A percentile compares a stretch with the other conserved stretches of the same genome.
These are phyloP conservation scores for Sporobolomyces phaffii DNA, from an alignment of 768 basidiomycete genomes.

Conservation along the genomic window DNA sequence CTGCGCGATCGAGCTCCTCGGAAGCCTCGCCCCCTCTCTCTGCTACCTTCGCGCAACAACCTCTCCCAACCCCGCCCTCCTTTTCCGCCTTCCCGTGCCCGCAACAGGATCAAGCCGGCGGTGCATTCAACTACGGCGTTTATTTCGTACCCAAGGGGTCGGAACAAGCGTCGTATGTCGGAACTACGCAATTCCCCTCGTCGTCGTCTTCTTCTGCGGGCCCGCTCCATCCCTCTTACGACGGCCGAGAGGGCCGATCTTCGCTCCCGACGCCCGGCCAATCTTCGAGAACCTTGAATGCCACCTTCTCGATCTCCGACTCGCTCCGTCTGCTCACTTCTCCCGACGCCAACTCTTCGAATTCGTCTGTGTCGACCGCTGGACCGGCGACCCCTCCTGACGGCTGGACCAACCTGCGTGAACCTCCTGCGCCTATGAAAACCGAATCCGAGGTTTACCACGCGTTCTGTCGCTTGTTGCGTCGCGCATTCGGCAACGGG, in stretches of 20 bases:
- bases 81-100: neutral
- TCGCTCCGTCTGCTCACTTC: neutral
- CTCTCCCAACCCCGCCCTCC: too few species aligned
- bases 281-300: too few species aligned
- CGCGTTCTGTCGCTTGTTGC: neutral
- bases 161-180: neutral
- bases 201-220: too few species aligned
- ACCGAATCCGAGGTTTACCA: too few species aligned
- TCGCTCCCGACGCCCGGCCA: too few species aligned
- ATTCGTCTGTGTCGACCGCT: neutral
- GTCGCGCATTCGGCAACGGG: neutral
- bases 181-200: neutral
- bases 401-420: too few species aligned
- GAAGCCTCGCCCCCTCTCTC: neutral
- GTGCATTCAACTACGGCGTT: neutral
- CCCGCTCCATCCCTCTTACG: too few species aligned
- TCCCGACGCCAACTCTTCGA: neutral
- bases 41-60: neutral
- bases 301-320: too few species aligned
- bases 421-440: too few species aligned
- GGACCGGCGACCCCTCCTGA: neutral
- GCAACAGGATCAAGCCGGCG: too few species aligned
- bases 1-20: too few species aligned
- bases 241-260: too few species aligned
- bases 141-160: conserved; percentile 8